Evolutionary conservation across 2,329 filamentous ascomycete genomes (phyloP).

Genomic region (Dactylellina haptotyla): DNA sequence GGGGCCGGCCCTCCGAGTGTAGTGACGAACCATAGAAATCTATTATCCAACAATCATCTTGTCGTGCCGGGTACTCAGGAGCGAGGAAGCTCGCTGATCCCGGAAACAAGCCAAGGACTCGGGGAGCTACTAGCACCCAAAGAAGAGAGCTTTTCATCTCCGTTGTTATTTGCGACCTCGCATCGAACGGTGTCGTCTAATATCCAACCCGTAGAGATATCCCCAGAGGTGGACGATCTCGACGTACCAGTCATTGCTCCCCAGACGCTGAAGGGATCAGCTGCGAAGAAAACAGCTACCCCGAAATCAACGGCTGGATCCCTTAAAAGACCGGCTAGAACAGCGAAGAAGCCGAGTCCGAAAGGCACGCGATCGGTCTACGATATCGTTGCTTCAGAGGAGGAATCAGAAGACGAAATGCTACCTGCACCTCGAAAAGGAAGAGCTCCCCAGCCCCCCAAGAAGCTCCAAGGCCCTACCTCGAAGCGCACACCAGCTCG

Average conservation of each 20-base stretch:
- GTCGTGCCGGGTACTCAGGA: constrained; percentile 9
- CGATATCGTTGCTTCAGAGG: constrained; percentile 22
- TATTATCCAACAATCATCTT: not conserved
- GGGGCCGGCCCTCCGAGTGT: not conserved
- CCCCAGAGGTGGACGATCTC: constrained; percentile 25
- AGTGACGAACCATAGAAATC: constrained; percentile 50
- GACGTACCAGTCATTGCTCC: constrained; percentile 29
- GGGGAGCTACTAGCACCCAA: constrained; percentile 38
- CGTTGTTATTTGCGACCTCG: constrained; percentile 18
- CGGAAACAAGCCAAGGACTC: constrained; percentile 40
- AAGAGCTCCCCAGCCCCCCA: not conserved
- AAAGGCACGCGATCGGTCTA: constrained; percentile 19
- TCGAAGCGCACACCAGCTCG: not conserved
- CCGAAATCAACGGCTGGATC: constrained; percentile 11
- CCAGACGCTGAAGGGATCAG: constrained; percentile 9
- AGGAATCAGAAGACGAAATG: not conserved
- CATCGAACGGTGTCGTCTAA: not conserved
- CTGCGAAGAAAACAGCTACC: not conserved
- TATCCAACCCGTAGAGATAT: constrained; percentile 12
- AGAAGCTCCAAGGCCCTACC: constrained; percentile 3
- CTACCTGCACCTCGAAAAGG: constrained; percentile 3
- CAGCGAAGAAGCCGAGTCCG: constrained; percentile 12
- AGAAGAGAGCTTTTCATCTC: constrained; percentile 42
- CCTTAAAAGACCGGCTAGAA: constrained; percentile 31
- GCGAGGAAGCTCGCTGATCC: constrained; percentile 33